Percentiles rank a stretch among this genome's conserved stretches.
Conservation (phyloP, 257 asterid genomes). For the Phtheirospermum japonicum region DNA sequence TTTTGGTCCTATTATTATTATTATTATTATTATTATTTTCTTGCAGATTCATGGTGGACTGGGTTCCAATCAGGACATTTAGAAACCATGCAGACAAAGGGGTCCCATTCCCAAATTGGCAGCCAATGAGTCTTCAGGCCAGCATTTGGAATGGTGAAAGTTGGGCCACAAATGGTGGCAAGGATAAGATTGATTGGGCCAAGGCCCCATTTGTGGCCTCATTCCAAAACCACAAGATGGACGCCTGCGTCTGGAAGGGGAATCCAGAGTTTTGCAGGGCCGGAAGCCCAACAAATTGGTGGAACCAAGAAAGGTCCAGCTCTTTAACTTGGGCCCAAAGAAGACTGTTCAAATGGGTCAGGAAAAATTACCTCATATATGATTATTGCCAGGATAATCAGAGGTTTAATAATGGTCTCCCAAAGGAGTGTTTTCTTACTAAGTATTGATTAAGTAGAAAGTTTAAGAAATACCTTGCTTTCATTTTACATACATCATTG, state of each 20-base stretch:
- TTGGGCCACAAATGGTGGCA: conserved; percentile 87
- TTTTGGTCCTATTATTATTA: no score
- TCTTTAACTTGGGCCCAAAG: conserved; percentile 58
- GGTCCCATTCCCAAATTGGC: conserved; percentile 57
- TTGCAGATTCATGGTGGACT: conserved; percentile 83
- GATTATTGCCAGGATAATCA: conserved; percentile 70
- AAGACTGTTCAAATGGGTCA: conserved; percentile 66
- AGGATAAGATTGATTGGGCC: conserved; percentile 65
- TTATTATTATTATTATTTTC: background rate
- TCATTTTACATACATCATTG: no score
- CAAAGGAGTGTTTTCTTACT: conserved; percentile 70
- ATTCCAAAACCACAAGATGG: conserved; percentile 49
- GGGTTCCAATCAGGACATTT: conserved; percentile 83
- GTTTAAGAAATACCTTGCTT: background rate
- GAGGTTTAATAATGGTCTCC: conserved; percentile 59
- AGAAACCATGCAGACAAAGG: conserved; percentile 77
- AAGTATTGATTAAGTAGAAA: conserved; percentile 40
- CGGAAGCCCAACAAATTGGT: conserved; percentile 53
- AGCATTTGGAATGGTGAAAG: conserved; percentile 69
- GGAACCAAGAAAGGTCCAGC: conserved; percentile 52
- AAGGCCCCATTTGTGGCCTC: conserved; percentile 58
- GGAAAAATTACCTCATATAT: conserved; percentile 49
- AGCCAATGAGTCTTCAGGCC: conserved; percentile 53
- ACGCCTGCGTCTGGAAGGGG: conserved; percentile 74
- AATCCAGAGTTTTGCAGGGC: conserved; percentile 44